phyloP scores from a whole-genome alignment of 1,284 basidiomycete genomes.

The Quambalaria eucalypti region DNA sequence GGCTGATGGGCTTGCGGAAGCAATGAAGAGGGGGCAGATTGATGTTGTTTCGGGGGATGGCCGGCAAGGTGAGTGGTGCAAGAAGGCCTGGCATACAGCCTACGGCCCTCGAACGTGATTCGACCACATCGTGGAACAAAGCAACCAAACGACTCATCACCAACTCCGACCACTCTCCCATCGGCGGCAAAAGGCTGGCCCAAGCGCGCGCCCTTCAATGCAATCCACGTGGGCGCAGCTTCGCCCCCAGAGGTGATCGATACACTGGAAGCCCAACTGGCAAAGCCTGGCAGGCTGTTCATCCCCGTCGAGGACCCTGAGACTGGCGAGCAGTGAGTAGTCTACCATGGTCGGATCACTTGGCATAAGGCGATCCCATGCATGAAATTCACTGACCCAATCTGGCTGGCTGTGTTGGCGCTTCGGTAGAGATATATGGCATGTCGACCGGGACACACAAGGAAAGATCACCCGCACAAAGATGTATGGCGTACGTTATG shows the following conservation, averaged over 20 bases:
- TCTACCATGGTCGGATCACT: no score
- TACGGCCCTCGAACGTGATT: no score
- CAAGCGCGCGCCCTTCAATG: constrained; percentile 63
- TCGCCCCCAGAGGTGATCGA: constrained; percentile 58
- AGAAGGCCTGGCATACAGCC: no score
- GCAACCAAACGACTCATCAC: not conserved
- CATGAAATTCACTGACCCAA: not conserved
- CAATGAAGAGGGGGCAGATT: constrained; percentile 55
- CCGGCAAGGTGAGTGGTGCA: constrained; percentile 60
- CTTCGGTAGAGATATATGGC: constrained; percentile 18
- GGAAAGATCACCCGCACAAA: constrained; percentile 62
- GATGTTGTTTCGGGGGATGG: constrained; percentile 71
- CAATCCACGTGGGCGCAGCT: constrained; percentile 91
- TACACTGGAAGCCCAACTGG: constrained; percentile 64
- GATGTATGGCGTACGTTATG: constrained; percentile 65
- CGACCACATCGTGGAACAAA: no score
- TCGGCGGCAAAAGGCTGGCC: constrained; percentile 14
- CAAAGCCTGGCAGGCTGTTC: constrained; percentile 78
- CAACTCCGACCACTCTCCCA: not conserved
- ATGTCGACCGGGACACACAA: constrained; percentile 54
- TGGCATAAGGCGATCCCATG: not conserved
- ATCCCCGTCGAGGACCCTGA: constrained; percentile 67
- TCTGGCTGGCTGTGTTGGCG: not conserved
- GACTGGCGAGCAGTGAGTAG: constrained; percentile 12
- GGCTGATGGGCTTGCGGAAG: constrained; percentile 59